Evolutionary conservation across 306 rosid species (phyloP), one percentile per base, ranked within the genome.

Genomic region (Fragaria nilgerrensis): DNA sequence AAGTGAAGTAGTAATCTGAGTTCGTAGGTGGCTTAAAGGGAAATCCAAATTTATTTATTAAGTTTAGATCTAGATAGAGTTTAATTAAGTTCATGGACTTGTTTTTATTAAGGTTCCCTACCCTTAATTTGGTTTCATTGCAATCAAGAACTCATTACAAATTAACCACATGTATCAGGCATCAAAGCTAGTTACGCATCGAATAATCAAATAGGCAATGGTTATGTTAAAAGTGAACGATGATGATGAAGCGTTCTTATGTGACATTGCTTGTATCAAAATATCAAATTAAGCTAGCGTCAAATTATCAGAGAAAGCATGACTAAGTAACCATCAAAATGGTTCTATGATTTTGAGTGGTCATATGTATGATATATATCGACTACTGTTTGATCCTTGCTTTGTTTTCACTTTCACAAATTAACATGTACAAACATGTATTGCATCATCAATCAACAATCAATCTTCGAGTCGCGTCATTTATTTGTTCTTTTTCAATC

Each of bases 361-460:
- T 45, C 50, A 3, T 19, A 52, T 20, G 16, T 50, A 5, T 5
- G 22, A 50, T 19, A 47, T 3, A 70, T 32, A 4, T 72, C 12
- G 15, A 34, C 8, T 2, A 34, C 67, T 5, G 5, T 1, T 9
- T 39, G 16, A 36, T 13, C 5, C 41, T 22, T 56, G 37, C 32
- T 73, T 65, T 65, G n/a, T 65, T 34, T 39, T 64, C 44, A 62
- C 45, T 36, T 65, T 58, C 41, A 75, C 78, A 75, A 27, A 34
- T 65, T 65, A 36, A 14, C 45, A 61, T 43, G 58, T 41, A 34
- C 36, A 36, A 65, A 14, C 45, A 61, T 43, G 58, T 41, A 74
- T 41, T 53, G 56, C 70, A 29, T 75, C 78, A 61, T 75, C 78
- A 61, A 61, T 75, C 70, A 61, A 20, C 14, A 22, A 75, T 44